Evolutionary conservation across 1,284 basidiomycete species (phyloP).

Genomic region (Crucibulum parvulum): DNA sequence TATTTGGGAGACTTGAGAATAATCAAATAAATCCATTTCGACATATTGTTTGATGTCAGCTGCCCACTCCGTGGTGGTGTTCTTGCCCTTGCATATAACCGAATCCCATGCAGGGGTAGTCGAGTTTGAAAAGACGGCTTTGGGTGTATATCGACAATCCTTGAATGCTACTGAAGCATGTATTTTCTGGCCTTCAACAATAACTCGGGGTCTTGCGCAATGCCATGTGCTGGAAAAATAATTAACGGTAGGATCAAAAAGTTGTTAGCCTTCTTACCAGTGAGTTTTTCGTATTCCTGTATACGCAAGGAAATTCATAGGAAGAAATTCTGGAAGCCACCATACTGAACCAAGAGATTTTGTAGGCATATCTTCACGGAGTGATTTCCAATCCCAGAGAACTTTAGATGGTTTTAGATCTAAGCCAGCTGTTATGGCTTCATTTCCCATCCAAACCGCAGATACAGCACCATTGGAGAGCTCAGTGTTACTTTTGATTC

Average conservation of each 20-base stretch:
- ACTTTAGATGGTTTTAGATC: not conserved
- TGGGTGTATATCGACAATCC: not conserved
- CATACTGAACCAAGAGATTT: not conserved
- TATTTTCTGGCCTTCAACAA: conserved; percentile 3
- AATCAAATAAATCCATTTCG: not conserved
- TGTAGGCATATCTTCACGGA: not conserved
- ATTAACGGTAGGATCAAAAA: not conserved
- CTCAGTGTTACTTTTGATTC: not conserved
- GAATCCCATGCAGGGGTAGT: not conserved
- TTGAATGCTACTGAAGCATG: conserved; percentile 7
- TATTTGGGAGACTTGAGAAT: not conserved
- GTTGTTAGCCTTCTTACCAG: not conserved
- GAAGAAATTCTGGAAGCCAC: not conserved
- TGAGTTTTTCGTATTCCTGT: not conserved
- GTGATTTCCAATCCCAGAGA: not conserved
- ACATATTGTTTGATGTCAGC: not conserved
- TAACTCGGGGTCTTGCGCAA: not conserved
- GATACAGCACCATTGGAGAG: not conserved
- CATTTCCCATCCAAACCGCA: conserved; percentile 5
- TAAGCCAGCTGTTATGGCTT: conserved; percentile 1
- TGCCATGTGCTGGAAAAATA: not conserved
- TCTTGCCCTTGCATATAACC: not conserved
- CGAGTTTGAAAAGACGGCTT: not conserved
- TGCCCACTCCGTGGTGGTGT: not conserved
- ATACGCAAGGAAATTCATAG: not conserved